These are phyloP conservation scores for Schizosaccharomyces osmophilus DNA, from an alignment of 805 yeast genomes.

Conservation along the genomic window DNA sequence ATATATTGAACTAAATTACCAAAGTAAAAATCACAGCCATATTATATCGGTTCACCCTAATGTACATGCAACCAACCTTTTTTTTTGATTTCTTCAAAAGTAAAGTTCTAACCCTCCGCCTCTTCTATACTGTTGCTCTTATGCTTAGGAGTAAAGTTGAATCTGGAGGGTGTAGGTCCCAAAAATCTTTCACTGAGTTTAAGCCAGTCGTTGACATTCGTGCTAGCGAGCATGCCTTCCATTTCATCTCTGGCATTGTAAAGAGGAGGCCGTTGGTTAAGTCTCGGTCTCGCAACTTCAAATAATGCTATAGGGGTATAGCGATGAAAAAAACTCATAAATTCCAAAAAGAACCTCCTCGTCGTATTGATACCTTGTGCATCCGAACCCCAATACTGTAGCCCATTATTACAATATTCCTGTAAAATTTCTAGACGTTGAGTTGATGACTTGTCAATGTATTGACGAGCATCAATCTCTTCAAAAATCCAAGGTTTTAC, in stretches of 20 bases:
- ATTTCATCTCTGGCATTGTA: slow-evolving; percentile 85
- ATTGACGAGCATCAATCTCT: slow-evolving; percentile 73
- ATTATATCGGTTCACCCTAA: neutral
- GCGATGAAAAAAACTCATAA: slow-evolving; percentile 76
- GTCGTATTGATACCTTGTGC: slow-evolving; percentile 76
- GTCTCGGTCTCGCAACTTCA: slow-evolving; percentile 64
- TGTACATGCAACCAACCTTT: neutral
- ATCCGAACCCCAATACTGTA: slow-evolving; percentile 95
- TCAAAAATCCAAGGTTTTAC: slow-evolving; percentile 98
- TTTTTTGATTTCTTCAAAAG: neutral
- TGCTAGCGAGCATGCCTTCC: slow-evolving; percentile 68
- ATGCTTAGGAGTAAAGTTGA: slow-evolving; percentile 77
- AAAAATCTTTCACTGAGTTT: slow-evolving; percentile 84
- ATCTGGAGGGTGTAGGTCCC: slow-evolving; percentile 56
- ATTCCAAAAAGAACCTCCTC: slow-evolving; percentile 81
- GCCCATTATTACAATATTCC: slow-evolving; percentile 51
- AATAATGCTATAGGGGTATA: slow-evolving; percentile 85
- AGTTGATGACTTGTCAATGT: slow-evolving; percentile 69
- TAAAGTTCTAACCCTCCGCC: neutral
- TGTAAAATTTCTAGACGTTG: slow-evolving; percentile 62
- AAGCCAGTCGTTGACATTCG: slow-evolving; percentile 83
- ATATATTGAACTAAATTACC: too few relatives aligned
- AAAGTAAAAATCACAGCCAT: too few relatives aligned
- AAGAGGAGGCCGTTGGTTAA: slow-evolving; percentile 80
- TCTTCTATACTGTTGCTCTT: slow-evolving; percentile 57